Percentiles rank a stretch among this genome's conserved stretches.
Evolutionary conservation across 768 basidiomycete species (phyloP).

Genomic region (Mycena latifolia): DNA sequence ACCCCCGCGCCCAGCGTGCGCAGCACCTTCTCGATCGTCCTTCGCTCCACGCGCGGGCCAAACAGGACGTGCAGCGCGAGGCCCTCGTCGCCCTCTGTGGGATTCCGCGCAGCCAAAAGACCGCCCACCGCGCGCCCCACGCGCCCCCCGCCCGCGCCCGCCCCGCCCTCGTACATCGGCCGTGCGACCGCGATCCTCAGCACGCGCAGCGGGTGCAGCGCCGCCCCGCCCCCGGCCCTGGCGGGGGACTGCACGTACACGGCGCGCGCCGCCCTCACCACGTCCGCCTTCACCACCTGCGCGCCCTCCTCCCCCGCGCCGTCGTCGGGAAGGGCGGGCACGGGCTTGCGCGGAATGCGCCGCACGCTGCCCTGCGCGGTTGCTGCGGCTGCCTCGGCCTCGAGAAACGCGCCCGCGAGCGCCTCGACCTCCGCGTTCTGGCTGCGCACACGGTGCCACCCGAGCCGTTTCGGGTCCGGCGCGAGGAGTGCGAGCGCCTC

Average conservation of each 20-base stretch:
- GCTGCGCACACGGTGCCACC: constrained; percentile 11
- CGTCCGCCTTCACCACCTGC: constrained; percentile 7
- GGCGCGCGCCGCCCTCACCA: constrained; percentile 24
- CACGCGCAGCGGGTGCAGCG: constrained; percentile 31
- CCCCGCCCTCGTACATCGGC: constrained; percentile 33
- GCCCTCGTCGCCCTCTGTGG: not conserved
- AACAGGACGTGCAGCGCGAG: constrained; percentile 29
- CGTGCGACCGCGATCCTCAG: constrained; percentile 29
- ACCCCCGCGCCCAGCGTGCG: constrained; percentile 28
- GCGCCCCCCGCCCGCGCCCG: constrained; percentile 25
- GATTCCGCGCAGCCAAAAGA: constrained; percentile 5
- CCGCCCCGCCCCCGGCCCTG: not conserved
- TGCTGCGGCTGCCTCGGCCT: not conserved
- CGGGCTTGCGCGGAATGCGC: constrained; percentile 23
- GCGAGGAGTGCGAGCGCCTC: constrained; percentile 31
- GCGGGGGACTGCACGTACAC: constrained; percentile 3
- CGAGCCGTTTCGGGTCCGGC: constrained; percentile 21
- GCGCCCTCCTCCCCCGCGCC: not conserved
- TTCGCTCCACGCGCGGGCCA: constrained; percentile 33
- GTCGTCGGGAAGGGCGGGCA: not conserved
- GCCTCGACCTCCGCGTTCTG: constrained; percentile 7
- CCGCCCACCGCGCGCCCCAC: constrained; percentile 31
- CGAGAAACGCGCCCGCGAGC: not conserved
- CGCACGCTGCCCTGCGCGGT: too few species aligned
- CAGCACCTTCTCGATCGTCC: constrained; percentile 36